Evolutionary conservation across 2,329 filamentous ascomycete genomes (phyloP), one percentile per base, ranked within the genome.

Genomic region (Aaosphaeria arxii): DNA sequence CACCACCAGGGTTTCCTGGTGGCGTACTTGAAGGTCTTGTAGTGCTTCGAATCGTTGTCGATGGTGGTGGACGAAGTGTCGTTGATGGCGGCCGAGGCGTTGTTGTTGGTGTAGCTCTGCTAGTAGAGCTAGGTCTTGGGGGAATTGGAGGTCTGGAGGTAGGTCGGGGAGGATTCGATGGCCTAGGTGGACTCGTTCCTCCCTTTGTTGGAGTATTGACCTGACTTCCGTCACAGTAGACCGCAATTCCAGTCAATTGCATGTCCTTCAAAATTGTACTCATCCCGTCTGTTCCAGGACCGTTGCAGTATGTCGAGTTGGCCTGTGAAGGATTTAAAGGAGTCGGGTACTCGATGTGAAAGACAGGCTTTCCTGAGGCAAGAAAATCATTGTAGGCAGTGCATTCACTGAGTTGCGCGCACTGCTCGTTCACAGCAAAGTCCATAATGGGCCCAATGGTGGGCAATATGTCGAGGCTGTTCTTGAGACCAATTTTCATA

Each of bases 231-330:
- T 66, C 60, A 42, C 83, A 86, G 53, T 77, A 81, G 61, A 81
- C 66, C 5, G 82, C 76, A 75, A 79, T 84, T 1, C 79, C 79
- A 50, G 85, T 77, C 43, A 87, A 66, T 38, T 78, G 63, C 74
- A 84, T 78, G 55, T 80, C 79, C 72, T 87, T 87, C 49, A 87
- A 74, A 7, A 86, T 73, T 5, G 79, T 86, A 51, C 82, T 86
- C 61, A 86, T 85, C 1, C 71, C 71, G 1, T 70, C 59, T 0
- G 76, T 72, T 5, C 72, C 76, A 54, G 86, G 84, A 0, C 71
- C 71, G 1, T 69, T 64, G 2, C 77, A 74, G 5, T 70, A 75
- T 1, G 62, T 53, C 4, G 74, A 74, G 11, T 55, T 61, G 4
- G 51, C 53, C 11, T 53, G 50, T 4, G 44, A 36, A 5, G 71